Conservation (phyloP, 805 yeast genomes). For the Sugiyamaella boreocaroliniensis region DNA sequence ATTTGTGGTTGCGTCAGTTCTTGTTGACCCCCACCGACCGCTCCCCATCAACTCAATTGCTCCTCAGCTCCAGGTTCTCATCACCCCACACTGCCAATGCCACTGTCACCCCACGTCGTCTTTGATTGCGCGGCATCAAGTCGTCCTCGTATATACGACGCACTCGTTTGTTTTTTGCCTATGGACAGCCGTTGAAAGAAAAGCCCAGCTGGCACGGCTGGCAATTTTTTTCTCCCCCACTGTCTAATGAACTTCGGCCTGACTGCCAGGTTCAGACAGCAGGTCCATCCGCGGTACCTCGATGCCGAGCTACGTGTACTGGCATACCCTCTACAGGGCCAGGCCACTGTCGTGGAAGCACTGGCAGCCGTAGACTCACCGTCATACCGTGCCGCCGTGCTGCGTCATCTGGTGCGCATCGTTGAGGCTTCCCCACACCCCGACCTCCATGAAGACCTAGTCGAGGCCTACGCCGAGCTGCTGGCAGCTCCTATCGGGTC, state of each 20-base stretch:
- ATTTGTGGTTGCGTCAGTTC: too few species aligned
- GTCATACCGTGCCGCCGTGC: constrained; percentile 11
- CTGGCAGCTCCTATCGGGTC: background rate
- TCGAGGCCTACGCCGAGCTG: constrained; percentile 7
- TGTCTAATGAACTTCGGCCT: background rate
- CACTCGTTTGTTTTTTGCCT: too few species aligned
- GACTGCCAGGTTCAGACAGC: constrained; percentile 15
- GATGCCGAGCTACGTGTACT: constrained; percentile 1
- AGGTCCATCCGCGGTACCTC: constrained; percentile 15
- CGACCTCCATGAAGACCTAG: constrained; percentile 8
- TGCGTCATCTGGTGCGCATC: constrained; percentile 9
- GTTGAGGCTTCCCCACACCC: constrained; percentile 5
- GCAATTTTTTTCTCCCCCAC: background rate
- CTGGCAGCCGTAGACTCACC: constrained; percentile 4
- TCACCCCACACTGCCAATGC: too few species aligned
- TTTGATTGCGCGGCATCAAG: too few species aligned
- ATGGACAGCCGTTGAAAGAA: too few species aligned
- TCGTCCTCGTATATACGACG: too few species aligned
- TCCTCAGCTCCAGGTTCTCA: too few species aligned
- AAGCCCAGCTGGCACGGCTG: background rate
- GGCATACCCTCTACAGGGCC: constrained; percentile 5
- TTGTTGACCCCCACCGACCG: too few species aligned
- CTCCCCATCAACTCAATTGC: too few species aligned
- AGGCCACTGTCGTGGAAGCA: background rate
- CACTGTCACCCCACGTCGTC: too few species aligned